Conservation (phyloP, 2,329 filamentous ascomycete genomes). For the Hypoxylon sp. region DNA sequence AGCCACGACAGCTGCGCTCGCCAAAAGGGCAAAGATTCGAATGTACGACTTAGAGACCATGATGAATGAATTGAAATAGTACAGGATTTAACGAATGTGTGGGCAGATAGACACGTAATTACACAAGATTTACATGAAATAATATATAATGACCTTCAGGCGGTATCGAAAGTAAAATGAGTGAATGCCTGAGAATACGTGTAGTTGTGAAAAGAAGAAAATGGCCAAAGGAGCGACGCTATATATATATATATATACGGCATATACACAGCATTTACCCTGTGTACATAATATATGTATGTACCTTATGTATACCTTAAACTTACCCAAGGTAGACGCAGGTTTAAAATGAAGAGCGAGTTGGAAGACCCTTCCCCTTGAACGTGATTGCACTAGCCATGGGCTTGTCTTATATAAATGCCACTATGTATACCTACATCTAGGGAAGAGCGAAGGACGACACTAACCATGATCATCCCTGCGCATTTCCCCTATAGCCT, state of each 20-base stretch:
- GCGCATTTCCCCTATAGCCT: constrained; percentile 1
- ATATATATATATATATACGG: background rate
- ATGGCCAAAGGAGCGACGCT: background rate
- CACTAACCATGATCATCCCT: constrained; percentile 8
- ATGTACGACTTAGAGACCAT: background rate
- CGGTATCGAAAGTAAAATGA: constrained; percentile 2
- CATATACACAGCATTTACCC: no score
- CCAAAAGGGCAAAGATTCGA: constrained; percentile 5
- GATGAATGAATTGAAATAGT: background rate
- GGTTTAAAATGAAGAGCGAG: no score
- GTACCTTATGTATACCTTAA: no score
- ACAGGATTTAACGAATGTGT: background rate
- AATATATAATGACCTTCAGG: background rate
- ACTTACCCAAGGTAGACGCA: no score
- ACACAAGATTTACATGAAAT: background rate
- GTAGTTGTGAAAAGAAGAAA: background rate
- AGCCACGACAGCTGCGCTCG: constrained; percentile 19
- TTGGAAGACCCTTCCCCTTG: no score
- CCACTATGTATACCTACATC: background rate
- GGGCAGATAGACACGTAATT: background rate
- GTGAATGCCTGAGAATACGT: background rate
- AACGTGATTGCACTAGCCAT: no score
- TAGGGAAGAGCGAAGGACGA: constrained; percentile 12
- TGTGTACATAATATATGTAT: no score
- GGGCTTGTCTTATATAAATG: no score